These are phyloP conservation scores for Podospora fimiseda DNA, from an alignment of 495 filamentous ascomycete species.

Conservation along the genomic window DNA sequence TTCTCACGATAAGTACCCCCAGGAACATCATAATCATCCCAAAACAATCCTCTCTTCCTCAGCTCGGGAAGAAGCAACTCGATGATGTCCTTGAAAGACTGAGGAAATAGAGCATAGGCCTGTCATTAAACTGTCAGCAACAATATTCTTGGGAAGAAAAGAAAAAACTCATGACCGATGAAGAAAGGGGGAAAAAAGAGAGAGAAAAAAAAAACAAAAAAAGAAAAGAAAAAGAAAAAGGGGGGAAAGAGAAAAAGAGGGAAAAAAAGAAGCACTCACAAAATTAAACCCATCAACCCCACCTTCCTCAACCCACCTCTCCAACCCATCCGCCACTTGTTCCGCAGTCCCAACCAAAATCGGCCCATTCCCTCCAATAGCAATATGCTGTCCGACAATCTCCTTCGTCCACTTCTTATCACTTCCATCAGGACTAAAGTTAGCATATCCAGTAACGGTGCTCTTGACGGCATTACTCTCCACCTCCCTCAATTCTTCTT, in stretches of 20 bases:
- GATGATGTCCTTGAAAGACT: conserved; percentile 57
- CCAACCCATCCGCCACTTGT: conserved; percentile 45
- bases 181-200: no score
- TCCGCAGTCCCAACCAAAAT: conserved; percentile 41
- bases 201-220: not conserved
- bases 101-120: conserved; percentile 56
- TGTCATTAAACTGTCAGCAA: conserved; percentile 9
- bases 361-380: conserved; percentile 51
- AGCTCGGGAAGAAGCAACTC: conserved; percentile 56
- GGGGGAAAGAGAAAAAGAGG: no score
- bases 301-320: conserved; percentile 41
- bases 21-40: conserved; percentile 42
- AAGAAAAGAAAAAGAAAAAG: no score
- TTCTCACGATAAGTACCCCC: conserved; percentile 49
- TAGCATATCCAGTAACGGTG: conserved; percentile 36
- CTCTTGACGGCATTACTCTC: conserved; percentile 57
- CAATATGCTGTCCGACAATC: conserved; percentile 53
- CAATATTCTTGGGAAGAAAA: not conserved
- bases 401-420: conserved; percentile 58
- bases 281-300: conserved; percentile 51
- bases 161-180: no score
- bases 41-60: conserved; percentile 47
- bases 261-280: conserved; percentile 14
- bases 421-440: conserved; percentile 24
- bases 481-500: conserved; percentile 53